These are phyloP conservation scores for Steccherinum ochraceum DNA, from an alignment of 768 basidiomycete genomes.

Conservation along the genomic window DNA sequence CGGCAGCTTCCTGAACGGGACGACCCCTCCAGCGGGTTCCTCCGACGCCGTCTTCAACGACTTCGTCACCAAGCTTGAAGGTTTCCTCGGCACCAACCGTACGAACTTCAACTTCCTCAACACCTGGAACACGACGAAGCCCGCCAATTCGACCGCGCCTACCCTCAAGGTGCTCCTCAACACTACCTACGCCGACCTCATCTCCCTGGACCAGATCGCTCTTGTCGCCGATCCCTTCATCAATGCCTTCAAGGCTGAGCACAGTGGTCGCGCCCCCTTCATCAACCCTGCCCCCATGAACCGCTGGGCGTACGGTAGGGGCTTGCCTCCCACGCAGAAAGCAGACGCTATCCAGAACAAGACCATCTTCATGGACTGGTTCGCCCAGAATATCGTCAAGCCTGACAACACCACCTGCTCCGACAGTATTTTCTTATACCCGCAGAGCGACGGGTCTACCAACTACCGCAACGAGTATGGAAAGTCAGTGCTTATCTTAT, in stretches of 20 bases:
- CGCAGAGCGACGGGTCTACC: conserved; percentile 21
- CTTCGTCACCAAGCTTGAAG: conserved; percentile 22
- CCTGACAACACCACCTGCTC: conserved; percentile 18
- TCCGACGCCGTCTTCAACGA: conserved; percentile 18
- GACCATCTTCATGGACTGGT: conserved; percentile 25
- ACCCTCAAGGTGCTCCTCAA: conserved; percentile 17
- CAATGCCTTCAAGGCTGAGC: conserved; percentile 15
- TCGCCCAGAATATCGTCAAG: conserved; percentile 16
- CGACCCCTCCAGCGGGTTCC: conserved; percentile 14
- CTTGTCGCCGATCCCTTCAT: conserved; percentile 25
- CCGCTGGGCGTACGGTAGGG: conserved; percentile 20
- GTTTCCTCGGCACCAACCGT: conserved; percentile 20
- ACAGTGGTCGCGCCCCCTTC: conserved; percentile 22
- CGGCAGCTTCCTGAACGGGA: conserved; percentile 15
- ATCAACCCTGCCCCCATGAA: conserved; percentile 23
- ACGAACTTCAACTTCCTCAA: conserved; percentile 18
- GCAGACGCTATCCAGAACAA: conserved; percentile 19
- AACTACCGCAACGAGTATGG: conserved; percentile 19
- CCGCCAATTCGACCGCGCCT: conserved; percentile 14
- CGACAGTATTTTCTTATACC: conserved; percentile 23
- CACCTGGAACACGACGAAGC: conserved; percentile 18
- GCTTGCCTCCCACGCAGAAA: conserved; percentile 12
- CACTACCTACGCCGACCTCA: conserved; percentile 23
- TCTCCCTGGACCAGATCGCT: conserved; percentile 20
- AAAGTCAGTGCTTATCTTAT: conserved; percentile 9